A percentile compares a stretch with the other conserved stretches of the same genome.
Conservation (phyloP, 2,329 filamentous ascomycete genomes). For the Penicillium digitatum region DNA sequence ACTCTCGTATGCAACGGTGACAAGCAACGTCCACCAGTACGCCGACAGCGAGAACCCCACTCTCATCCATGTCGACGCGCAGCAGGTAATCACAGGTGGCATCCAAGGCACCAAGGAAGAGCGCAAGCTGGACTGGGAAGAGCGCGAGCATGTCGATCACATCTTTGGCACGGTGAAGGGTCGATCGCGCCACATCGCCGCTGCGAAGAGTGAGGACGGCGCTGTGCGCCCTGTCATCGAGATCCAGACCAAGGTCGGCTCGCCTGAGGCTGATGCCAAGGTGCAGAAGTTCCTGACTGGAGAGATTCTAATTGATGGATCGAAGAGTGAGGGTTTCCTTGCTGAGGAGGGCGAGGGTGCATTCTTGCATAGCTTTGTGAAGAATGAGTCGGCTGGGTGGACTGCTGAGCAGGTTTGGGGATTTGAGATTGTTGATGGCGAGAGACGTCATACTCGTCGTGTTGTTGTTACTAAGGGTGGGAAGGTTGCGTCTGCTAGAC, state of each 20-base stretch:
- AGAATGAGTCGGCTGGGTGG: conserved; percentile 51
- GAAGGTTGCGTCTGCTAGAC: conserved; percentile 35
- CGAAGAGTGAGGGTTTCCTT: conserved; percentile 57
- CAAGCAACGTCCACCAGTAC: conserved; percentile 59
- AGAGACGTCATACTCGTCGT: conserved; percentile 43
- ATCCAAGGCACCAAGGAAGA: conserved; percentile 62
- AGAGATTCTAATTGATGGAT: conserved; percentile 50
- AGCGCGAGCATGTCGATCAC: conserved; percentile 68
- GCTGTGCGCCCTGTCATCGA: conserved; percentile 36
- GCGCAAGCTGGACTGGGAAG: conserved; percentile 55
- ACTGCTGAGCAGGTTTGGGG: conserved; percentile 54
- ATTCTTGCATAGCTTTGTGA: conserved; percentile 50
- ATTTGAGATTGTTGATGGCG: conserved; percentile 42
- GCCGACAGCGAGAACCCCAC: conserved; percentile 39
- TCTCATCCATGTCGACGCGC: conserved; percentile 64
- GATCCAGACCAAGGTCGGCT: conserved; percentile 37
- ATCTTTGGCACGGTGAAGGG: conserved; percentile 72
- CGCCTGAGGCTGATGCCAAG: conserved; percentile 37
- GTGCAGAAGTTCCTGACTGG: conserved; percentile 40
- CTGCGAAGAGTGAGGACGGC: conserved; percentile 34
- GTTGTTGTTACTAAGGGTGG: conserved; percentile 40
- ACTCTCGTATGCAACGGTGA: conserved; percentile 65
- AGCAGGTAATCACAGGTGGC: conserved; percentile 67
- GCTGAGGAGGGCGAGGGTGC: conserved; percentile 48
- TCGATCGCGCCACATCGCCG: conserved; percentile 50